Base-by-base conservation (phyloP, 176 grass and related monocot genomes). In the Rhipidocladum racemiflorum region DNA sequence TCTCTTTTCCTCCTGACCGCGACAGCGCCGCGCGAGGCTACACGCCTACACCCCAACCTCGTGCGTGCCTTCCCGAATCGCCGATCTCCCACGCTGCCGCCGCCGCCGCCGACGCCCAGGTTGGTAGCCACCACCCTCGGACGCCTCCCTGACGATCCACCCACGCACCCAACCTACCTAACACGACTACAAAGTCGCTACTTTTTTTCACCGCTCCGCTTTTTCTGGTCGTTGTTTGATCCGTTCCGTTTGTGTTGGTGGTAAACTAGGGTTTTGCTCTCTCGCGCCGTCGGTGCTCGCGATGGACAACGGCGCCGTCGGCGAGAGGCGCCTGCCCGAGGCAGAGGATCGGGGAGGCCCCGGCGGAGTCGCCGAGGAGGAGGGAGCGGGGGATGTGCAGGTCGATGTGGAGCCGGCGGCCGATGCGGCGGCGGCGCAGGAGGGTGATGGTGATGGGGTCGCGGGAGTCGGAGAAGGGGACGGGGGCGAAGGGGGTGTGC, bases 241-340 rank as follows among this genome's bases (percentile, higher is more conserved):
- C 83, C 65, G 56, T 76, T 54, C 55, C 71, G 21, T 81, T 62
- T 55, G 18, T 76, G 43, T 28, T 70, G 71, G 28, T 72, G 35
- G 24, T 15, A 66, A 60, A 27, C 15, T 85, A 89, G 87, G 87
- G 62, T 85, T 89, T 51, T 77, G 40, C 42, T 59, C 57, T 25
- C 40, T 27, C n/a, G 69, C 64, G 55, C 79, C 54, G 24, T 17
- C 11, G 46, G 66, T 5, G 55, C 15, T 61, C 38, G 38, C 35
- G 70, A 89, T 89, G 87, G 83, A 89, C 36, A 76, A 36, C 83
- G 27, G 64, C 72, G 70, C 6, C 53, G 44, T 63, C 44, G 70
- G 66, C 6, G 83, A 63, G 55, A 68, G 27, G 60, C 15, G 44
- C 70, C 23, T 15, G 16, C 0, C 16, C 59, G 81, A 65, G 70